Conservation (phyloP, 495 filamentous ascomycete species). For the Staphylotrichum tortipilum region DNA sequence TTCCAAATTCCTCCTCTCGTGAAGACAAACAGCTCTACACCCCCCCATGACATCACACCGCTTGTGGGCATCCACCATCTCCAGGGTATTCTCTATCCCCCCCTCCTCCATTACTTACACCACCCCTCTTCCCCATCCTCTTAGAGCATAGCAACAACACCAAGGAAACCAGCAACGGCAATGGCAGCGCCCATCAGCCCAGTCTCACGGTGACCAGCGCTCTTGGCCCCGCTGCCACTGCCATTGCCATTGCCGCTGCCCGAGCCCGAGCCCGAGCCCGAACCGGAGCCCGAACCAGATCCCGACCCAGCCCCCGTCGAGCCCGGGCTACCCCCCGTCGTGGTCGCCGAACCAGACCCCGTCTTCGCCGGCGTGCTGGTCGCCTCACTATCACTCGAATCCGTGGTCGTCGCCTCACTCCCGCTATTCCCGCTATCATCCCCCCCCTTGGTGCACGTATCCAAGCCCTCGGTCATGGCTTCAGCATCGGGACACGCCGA, state of each 20-base stretch:
- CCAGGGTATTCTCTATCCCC: no score
- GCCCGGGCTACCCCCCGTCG: no score
- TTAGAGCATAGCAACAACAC: conserved; percentile 21
- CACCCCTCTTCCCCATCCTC: not conserved
- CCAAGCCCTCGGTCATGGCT: not conserved
- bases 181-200: conserved; percentile 16
- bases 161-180: conserved; percentile 19
- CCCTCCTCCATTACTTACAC: no score
- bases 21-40: no score
- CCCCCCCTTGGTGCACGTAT: not conserved
- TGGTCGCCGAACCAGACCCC: no score
- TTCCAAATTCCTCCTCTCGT: no score
- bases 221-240: not conserved
- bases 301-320: no score
- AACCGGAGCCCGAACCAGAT: not conserved
- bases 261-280: not conserved
- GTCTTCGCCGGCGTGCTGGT: no score
- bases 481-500: conserved; percentile 8
- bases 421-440: not conserved
- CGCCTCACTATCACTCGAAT: not conserved
- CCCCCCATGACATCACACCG: no score
- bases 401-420: not conserved
- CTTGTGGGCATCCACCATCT: no score
- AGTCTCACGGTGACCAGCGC: conserved; percentile 13
- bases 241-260: not conserved